phyloP scores from a whole-genome alignment of 768 basidiomycete genomes.

The Kwoniella sp. region DNA sequence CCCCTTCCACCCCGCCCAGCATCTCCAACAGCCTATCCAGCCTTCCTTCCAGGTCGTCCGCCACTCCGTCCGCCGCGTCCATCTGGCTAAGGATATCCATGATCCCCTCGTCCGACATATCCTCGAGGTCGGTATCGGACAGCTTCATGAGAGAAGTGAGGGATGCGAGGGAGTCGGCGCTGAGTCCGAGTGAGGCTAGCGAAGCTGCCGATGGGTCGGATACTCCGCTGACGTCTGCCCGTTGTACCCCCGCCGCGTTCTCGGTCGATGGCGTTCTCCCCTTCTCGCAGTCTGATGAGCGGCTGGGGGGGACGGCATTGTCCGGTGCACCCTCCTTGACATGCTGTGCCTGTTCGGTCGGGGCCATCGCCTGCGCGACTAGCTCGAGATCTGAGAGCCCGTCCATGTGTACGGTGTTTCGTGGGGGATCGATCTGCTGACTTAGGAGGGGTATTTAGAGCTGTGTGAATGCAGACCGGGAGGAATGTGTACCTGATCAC shows the following conservation, averaged over 20 bases:
- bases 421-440: too few relatives aligned
- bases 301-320: not conserved
- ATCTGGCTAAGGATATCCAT: conserved; percentile 35
- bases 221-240: not conserved
- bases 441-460: too few relatives aligned
- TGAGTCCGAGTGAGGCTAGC: not conserved
- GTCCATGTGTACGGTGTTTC: too few relatives aligned
- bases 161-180: conserved; percentile 27
- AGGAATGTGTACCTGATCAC: too few relatives aligned
- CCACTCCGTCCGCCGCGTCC: conserved; percentile 44
- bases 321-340: not conserved
- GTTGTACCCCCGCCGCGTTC: not conserved
- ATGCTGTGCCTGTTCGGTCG: not conserved
- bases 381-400: conserved; percentile 44
- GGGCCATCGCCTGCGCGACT: conserved; percentile 43
- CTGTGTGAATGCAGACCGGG: too few relatives aligned
- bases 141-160: not conserved
- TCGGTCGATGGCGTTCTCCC: too few relatives aligned
- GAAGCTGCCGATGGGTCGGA: not conserved
- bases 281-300: not conserved
- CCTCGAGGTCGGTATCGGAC: conserved; percentile 2
- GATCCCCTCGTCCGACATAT: conserved; percentile 20
- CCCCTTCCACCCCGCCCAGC: conserved; percentile 28
- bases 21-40: conserved; percentile 36
- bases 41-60: conserved; percentile 44